Evolutionary conservation across 2,329 filamentous ascomycete genomes (phyloP), one percentile per base, ranked within the genome.

Genomic region (Pseudogymnoascus sp.): DNA sequence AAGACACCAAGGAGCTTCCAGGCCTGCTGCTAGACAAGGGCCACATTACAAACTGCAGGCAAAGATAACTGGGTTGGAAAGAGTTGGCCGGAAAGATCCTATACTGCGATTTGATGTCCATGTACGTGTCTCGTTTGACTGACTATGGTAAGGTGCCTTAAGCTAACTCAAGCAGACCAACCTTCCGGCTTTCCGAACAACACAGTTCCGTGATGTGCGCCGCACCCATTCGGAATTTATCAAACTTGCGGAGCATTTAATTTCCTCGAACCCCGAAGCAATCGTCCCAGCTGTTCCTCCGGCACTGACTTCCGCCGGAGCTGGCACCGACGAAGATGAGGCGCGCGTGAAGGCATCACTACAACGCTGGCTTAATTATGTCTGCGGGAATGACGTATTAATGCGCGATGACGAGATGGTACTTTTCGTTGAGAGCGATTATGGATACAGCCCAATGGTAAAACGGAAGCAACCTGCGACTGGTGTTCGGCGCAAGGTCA

Each of bases 361-460:
- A 78, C 94, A 99, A 76, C 83, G 92, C 72, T 99, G 94, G 94
- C 82, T 99, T 69, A 97, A 96, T 74, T 89, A 90, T 63, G 88
- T 99, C 18, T 96, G 94, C 77, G 85, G 84, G 70, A 97, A 94
- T 69, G 92, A 97, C 36, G 87, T 95, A 1, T 83, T 99, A 6
- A 96, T 96, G 80, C 86, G 89, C 65, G 94, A 99, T 72, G 93
- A 97, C 65, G 94, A 99, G 76, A 93, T 97, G 86, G 86, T 97
- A 4, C 87, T 97, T 64, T 99, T 99, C 70, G 92, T 99, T n/a
- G 94, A 99, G 76, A 96, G 91, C 72, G 94, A 99, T 74, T 97
- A 97, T 74, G 94, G 94, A 40, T 99, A 99, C 75, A 97, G 92
- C 71, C 94, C 94, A 1, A 89, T 97, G 71, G 87, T 97, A 55